Conservation (phyloP, 2,329 filamentous ascomycete species). For the Penicillium hesseltinei region DNA sequence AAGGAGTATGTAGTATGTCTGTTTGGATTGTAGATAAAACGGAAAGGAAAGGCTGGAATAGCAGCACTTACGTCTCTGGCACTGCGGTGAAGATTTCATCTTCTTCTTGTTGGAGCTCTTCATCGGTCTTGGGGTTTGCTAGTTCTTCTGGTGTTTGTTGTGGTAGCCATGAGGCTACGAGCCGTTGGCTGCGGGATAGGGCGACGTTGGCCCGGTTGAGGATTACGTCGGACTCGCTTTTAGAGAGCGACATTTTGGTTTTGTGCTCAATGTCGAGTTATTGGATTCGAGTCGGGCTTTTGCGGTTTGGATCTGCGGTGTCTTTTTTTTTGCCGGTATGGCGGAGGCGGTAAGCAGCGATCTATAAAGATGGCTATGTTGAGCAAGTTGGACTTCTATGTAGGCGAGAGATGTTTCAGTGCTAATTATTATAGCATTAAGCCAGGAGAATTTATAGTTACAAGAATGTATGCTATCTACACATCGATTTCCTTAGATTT, state of each 20-base stretch:
- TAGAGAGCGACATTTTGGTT: constrained; percentile 33
- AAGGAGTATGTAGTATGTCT: background rate
- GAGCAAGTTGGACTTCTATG: too few relatives aligned
- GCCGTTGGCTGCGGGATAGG: constrained; percentile 53
- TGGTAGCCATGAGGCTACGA: constrained; percentile 58
- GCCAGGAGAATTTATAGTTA: too few relatives aligned
- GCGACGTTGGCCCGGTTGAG: constrained; percentile 55
- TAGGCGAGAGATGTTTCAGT: too few relatives aligned
- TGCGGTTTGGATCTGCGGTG: constrained; percentile 11
- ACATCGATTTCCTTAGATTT: too few relatives aligned
- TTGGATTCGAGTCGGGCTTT: background rate
- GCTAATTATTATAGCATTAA: too few relatives aligned
- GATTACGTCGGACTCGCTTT: constrained; percentile 53
- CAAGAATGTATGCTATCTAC: too few relatives aligned
- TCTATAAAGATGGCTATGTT: too few relatives aligned
- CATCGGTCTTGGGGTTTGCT: constrained; percentile 40
- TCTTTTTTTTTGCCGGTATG: constrained; percentile 1
- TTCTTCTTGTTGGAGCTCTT: constrained; percentile 52
- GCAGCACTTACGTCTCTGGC: constrained; percentile 51
- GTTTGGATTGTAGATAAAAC: background rate
- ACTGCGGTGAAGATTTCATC: constrained; percentile 54
- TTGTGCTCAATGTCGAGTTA: background rate
- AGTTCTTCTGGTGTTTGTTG: constrained; percentile 43
- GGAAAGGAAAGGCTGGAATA: too few relatives aligned
- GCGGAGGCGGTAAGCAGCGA: background rate